A percentile compares a stretch with the other conserved stretches of the same genome.
Evolutionary conservation across 2,329 filamentous ascomycete species (phyloP).

Genomic region (Phyllosticta citribraziliensis): DNA sequence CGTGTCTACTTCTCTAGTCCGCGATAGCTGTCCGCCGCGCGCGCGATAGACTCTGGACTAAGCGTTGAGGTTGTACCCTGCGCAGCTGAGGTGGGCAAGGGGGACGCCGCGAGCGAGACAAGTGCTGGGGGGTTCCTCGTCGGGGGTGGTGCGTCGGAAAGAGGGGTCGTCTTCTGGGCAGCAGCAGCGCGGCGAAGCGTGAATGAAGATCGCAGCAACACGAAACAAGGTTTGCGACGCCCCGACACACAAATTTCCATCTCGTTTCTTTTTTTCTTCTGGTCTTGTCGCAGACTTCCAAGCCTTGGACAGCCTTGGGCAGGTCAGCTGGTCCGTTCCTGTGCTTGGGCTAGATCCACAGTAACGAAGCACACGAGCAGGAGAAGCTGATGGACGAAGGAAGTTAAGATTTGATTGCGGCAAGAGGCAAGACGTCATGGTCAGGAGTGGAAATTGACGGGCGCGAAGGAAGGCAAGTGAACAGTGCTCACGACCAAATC

Average conservation of each 20-base stretch:
- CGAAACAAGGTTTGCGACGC: neutral
- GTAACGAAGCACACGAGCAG: neutral
- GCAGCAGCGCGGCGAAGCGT: neutral
- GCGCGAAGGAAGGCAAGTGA: neutral
- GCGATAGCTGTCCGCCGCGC: neutral
- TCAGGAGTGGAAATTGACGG: neutral
- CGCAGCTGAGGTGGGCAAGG: neutral
- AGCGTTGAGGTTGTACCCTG: neutral
- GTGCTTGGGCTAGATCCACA: neutral
- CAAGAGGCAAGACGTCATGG: neutral
- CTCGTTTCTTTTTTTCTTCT: too few relatives aligned
- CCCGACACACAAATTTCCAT: too few relatives aligned
- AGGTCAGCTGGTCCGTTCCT: neutral
- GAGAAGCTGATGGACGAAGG: neutral
- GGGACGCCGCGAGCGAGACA: neutral
- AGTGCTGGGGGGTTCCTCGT: neutral
- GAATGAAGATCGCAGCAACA: neutral
- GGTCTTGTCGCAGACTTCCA: too few relatives aligned
- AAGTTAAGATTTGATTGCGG: neutral
- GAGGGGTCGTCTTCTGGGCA: neutral
- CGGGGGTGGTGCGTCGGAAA: neutral
- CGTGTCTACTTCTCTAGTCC: neutral
- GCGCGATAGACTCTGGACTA: neutral
- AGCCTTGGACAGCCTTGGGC: too few relatives aligned
- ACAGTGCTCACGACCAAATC: neutral